Conservation (phyloP, 1,139 yeast species). For the Protomyces gravidus region DNA sequence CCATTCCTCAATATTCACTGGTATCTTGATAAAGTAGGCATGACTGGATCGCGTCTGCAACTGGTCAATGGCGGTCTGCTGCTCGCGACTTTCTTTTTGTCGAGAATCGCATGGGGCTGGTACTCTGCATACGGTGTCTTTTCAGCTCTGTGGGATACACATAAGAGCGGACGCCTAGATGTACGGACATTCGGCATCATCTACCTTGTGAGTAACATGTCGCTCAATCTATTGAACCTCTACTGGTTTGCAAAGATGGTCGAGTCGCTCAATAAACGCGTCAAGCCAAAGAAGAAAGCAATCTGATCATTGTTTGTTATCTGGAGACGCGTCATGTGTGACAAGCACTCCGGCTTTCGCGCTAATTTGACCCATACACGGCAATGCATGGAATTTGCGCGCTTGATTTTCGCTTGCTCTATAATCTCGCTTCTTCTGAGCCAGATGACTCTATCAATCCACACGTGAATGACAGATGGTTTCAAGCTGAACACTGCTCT, state of each 20-base stretch:
- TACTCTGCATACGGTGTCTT: constrained; percentile 50
- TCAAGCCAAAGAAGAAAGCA: constrained; percentile 3
- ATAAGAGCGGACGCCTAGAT: background rate
- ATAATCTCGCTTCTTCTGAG: no score
- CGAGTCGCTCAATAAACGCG: constrained; percentile 50
- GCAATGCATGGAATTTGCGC: no score
- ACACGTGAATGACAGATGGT: no score
- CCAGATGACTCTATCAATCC: no score
- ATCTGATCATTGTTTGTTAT: no score
- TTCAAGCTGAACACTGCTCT: no score
- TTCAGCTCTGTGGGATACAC: constrained; percentile 37
- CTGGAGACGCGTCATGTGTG: no score
- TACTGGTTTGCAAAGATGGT: constrained; percentile 73
- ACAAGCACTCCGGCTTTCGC: no score
- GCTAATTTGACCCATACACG: no score
- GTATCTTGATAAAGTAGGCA: constrained; percentile 30
- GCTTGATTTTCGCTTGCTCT: no score
- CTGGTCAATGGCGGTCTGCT: constrained; percentile 66
- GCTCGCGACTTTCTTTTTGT: constrained; percentile 65
- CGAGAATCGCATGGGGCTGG: constrained; percentile 86
- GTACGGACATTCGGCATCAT: constrained; percentile 45
- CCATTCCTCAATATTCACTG: constrained; percentile 81
- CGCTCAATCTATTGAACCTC: constrained; percentile 63
- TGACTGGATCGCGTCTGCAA: constrained; percentile 41
- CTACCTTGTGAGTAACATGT: constrained; percentile 58